These are phyloP conservation scores for Trichoderma citrinoviride DNA, from an alignment of 2,329 filamentous ascomycete species.

Conservation along the genomic window DNA sequence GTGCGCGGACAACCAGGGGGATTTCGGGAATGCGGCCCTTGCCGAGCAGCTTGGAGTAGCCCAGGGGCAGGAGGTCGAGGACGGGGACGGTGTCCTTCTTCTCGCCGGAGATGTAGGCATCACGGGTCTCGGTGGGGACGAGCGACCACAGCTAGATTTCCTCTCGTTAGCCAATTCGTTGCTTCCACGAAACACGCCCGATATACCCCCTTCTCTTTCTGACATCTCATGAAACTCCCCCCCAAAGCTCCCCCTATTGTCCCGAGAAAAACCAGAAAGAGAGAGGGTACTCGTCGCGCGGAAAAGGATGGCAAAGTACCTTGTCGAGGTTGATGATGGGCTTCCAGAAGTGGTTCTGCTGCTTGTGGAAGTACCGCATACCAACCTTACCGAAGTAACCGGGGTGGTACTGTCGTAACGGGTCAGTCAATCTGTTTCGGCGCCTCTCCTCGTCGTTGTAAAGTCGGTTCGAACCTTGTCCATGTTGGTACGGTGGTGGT, in stretches of 20 bases:
- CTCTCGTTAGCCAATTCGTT: conserved; percentile 31
- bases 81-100: conserved; percentile 93
- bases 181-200: background rate
- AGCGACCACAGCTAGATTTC: conserved; percentile 81
- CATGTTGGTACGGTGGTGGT: conserved; percentile 66
- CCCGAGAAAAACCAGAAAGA: no score
- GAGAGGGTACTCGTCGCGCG: conserved; percentile 12
- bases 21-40: conserved; percentile 95
- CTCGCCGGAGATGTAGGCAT: conserved; percentile 77
- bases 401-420: conserved; percentile 69
- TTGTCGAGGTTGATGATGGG: conserved; percentile 98
- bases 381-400: conserved; percentile 99
- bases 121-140: conserved; percentile 87
- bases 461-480: conserved; percentile 69
- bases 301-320: conserved; percentile 48
- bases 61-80: conserved; percentile 93
- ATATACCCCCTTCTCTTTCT: background rate
- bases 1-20: conserved; percentile 88
- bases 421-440: conserved; percentile 30
- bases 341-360: conserved; percentile 96
- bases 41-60: conserved; percentile 98
- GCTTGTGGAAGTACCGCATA: conserved; percentile 97
- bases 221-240: background rate
- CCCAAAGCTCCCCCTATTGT: background rate
- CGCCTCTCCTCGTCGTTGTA: conserved; percentile 22